phyloP scores from a whole-genome alignment of 129 eudicot species.

The Kitagawia praeruptora region DNA sequence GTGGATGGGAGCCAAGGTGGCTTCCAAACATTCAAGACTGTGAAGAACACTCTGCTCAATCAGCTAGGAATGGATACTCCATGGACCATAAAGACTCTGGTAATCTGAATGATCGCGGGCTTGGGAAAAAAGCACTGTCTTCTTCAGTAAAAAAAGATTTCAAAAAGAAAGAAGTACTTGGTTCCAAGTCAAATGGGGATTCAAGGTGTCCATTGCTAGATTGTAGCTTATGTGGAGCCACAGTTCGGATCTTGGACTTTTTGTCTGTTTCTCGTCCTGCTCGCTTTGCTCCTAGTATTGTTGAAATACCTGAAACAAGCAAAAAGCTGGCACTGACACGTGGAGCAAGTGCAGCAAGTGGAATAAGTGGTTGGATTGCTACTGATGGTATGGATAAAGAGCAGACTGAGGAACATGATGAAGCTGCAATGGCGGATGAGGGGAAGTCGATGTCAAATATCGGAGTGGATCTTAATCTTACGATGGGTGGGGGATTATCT shows the following conservation, averaged over 20 bases:
- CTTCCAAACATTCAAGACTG: slow-evolving; percentile 77
- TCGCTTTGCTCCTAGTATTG: slow-evolving; percentile 54
- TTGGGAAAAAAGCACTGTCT: slow-evolving; percentile 58
- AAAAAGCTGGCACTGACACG: slow-evolving; percentile 73
- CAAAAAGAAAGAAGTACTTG: slow-evolving; percentile 29
- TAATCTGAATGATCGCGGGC: slow-evolving; percentile 36
- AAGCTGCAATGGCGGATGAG: slow-evolving; percentile 64
- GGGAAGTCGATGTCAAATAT: slow-evolving; percentile 60
- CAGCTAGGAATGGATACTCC: slow-evolving; percentile 75
- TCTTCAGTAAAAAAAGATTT: slow-evolving; percentile 43
- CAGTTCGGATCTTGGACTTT: slow-evolving; percentile 88
- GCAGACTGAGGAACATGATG: slow-evolving; percentile 66
- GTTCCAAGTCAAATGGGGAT: slow-evolving; percentile 47
- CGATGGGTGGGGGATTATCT: slow-evolving; percentile 66
- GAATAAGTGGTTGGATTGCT: slow-evolving; percentile 82
- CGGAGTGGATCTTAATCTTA: slow-evolving; percentile 73
- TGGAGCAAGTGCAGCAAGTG: slow-evolving; percentile 92
- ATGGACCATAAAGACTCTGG: slow-evolving; percentile 47
- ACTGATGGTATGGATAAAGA: slow-evolving; percentile 56
- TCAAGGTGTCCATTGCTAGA: slow-evolving; percentile 79
- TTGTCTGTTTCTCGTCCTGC: slow-evolving; percentile 67
- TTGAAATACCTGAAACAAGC: slow-evolving; percentile 68
- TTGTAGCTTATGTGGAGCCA: slow-evolving; percentile 94
- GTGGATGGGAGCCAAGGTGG: slow-evolving; percentile 98
- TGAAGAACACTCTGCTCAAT: slow-evolving; percentile 95